Evolutionary conservation across 1,284 basidiomycete genomes (phyloP), one percentile per base, ranked within the genome.

Genomic region (Ustilago trichophora): DNA sequence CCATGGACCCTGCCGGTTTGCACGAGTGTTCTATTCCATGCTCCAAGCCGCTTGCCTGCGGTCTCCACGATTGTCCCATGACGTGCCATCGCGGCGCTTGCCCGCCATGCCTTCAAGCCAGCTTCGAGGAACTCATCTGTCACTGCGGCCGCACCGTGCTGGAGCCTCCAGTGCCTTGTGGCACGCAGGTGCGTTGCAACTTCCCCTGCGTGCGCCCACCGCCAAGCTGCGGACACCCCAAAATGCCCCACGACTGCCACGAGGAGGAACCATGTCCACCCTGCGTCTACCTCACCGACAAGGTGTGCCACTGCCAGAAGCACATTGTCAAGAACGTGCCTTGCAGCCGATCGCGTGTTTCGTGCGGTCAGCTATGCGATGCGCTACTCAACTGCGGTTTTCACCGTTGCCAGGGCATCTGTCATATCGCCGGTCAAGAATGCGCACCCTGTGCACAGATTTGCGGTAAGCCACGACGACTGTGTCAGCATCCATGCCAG

Each of bases 121-220:
- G 65, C 36, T 81, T 81, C 41, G 74, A 77, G 21, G 79, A 81
- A 46, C 53, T 79, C 27, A 56, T 57, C 32, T 81, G 79, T 48
- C 60, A 73, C 41, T 81, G 79, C 37, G 78, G 78, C 11, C 64
- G 78, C 21, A 81, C 78, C 0, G 73, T 80, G 7, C 34, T 81
- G 15, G 79, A 81, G 43, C 79, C 79, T 24, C 79, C 79, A 5
- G 75, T 81, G 26, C 76, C 77, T 3, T 81, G 79, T 46, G 76
- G 78, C 24, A 75, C 77, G 5, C 45, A 60, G 35, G 58, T 80
- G 18, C 44, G 51, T 11, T 81, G 79, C 62, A 70, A 73, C 45
- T 77, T 80, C 47, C 76, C 79, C 3, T 81, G 79, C 50, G 46
- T 72, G 2, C 60, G 76, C 15, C 70, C 75, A 5, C 57, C 66